Percentiles rank a stretch among this genome's conserved stretches.
These are phyloP conservation scores for Camellia japonica DNA, from an alignment of 148 eudicot genomes.

Conservation along the genomic window DNA sequence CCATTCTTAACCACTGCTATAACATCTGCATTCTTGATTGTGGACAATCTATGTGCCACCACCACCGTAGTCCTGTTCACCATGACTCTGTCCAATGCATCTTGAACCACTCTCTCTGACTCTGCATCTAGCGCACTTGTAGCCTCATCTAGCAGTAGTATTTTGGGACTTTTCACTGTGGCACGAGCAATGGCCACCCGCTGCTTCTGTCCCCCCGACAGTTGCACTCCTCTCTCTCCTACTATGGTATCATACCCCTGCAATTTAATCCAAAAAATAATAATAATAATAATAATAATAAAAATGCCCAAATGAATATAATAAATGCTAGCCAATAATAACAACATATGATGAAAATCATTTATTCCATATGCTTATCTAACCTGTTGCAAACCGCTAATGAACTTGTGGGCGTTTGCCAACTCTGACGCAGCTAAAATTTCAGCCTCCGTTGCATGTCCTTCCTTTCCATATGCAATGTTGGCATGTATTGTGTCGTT, in stretches of 20 bases:
- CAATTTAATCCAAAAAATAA: background rate
- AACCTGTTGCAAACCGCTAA: conserved; percentile 6
- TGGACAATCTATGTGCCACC: conserved; percentile 1
- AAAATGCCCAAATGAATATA: too few relatives aligned
- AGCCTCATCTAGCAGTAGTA: background rate
- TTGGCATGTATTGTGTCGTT: background rate
- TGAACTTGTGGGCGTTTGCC: conserved; percentile 12
- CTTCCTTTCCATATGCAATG: background rate
- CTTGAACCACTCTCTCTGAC: conserved; percentile 10
- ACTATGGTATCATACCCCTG: background rate
- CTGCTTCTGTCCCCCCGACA: conserved; percentile 5
- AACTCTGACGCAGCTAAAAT: conserved; percentile 1
- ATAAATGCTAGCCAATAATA: too few relatives aligned
- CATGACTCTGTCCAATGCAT: background rate
- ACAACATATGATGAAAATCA: background rate
- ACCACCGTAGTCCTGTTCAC: conserved; percentile 3
- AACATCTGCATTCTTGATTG: conserved; percentile 3
- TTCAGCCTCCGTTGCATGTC: conserved; percentile 7
- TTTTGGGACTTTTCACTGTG: background rate
- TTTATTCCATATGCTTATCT: too few relatives aligned
- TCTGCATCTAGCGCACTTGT: conserved; percentile 3
- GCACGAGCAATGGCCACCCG: conserved; percentile 8
- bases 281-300: too few relatives aligned
- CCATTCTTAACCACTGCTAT: conserved; percentile 9
- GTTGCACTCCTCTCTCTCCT: conserved; percentile 1